Percentiles rank a stretch among this genome's conserved stretches.
Evolutionary conservation across 108 stramenopile genomes (phyloP).

Genomic region (Skeletonema costatum): DNA sequence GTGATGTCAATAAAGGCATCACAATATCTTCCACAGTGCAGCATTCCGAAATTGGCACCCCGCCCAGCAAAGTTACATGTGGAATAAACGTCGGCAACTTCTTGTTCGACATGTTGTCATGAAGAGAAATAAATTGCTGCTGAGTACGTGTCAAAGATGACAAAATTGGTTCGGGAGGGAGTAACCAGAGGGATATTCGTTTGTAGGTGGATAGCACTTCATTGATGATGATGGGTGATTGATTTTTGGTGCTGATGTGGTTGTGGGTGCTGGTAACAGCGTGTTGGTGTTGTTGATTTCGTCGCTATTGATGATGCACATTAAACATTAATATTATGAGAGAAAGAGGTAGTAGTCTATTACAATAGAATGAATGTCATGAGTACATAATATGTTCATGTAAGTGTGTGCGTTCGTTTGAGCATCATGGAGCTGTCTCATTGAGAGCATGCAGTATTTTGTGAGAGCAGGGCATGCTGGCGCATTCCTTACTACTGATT

Average conservation of each 20-base stretch:
- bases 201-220: slow-evolving; percentile 7
- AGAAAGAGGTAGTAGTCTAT: too few species aligned
- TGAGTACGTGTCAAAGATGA: slow-evolving; percentile 4
- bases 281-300: too few species aligned
- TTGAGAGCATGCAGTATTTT: too few species aligned
- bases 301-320: too few species aligned
- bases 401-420: too few species aligned
- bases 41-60: slow-evolving; percentile 27
- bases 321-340: too few species aligned
- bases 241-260: background rate
- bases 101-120: background rate
- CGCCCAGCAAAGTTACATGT: slow-evolving; percentile 39
- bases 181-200: slow-evolving; percentile 27
- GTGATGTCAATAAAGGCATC: background rate
- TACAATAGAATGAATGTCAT: too few species aligned
- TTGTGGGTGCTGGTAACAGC: background rate
- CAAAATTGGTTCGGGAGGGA: slow-evolving; percentile 21
- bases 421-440: too few species aligned
- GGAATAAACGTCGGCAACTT: slow-evolving; percentile 24
- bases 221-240: background rate
- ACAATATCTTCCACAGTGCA: background rate
- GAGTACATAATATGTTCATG: too few species aligned
- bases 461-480: too few species aligned
- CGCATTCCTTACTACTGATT: too few species aligned
- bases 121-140: slow-evolving; percentile 4